Evolutionary conservation across 768 basidiomycete genomes (phyloP).

Genomic region (Phylloporus sp.): DNA sequence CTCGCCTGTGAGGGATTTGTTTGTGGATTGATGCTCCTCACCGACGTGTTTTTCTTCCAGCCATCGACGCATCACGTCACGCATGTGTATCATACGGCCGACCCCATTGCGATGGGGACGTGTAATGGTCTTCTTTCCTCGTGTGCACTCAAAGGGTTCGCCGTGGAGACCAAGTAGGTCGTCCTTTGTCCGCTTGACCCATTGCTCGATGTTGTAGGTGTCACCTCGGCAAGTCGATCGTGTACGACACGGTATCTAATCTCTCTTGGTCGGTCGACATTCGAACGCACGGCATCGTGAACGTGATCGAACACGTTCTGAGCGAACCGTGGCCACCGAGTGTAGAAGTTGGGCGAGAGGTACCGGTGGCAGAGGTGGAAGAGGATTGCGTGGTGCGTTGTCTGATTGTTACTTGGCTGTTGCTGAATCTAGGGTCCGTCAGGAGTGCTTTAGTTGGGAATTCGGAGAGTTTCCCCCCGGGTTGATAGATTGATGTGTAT

Average conservation of each 20-base stretch:
- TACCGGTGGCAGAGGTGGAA: constrained; percentile 50
- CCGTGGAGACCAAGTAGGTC: constrained; percentile 68
- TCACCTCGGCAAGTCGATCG: constrained; percentile 78
- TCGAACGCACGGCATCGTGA: constrained; percentile 74
- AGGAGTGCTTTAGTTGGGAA: constrained; percentile 74
- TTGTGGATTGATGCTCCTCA: background rate
- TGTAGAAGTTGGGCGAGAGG: constrained; percentile 55
- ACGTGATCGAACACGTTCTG: constrained; percentile 71
- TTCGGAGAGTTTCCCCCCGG: constrained; percentile 44
- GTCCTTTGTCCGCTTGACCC: background rate
- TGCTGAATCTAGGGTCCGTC: background rate
- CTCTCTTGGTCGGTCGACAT: constrained; percentile 82
- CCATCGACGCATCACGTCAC: constrained; percentile 76
- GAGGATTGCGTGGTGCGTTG: constrained; percentile 66
- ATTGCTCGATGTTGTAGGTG: constrained; percentile 43
- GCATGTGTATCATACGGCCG: constrained; percentile 91
- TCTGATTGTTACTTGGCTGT: background rate
- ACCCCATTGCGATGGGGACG: constrained; percentile 88
- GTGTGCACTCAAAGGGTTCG: constrained; percentile 86
- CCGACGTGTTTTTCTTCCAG: constrained; percentile 28
- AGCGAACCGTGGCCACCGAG: constrained; percentile 66
- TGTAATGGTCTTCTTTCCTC: constrained; percentile 78
- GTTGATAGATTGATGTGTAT: constrained; percentile 3
- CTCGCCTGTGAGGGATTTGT: constrained; percentile 52
- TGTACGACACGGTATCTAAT: constrained; percentile 90